Evolutionary conservation across 1,139 yeast genomes (phyloP).

Genomic region (Geotrichum cucujoidarum): DNA sequence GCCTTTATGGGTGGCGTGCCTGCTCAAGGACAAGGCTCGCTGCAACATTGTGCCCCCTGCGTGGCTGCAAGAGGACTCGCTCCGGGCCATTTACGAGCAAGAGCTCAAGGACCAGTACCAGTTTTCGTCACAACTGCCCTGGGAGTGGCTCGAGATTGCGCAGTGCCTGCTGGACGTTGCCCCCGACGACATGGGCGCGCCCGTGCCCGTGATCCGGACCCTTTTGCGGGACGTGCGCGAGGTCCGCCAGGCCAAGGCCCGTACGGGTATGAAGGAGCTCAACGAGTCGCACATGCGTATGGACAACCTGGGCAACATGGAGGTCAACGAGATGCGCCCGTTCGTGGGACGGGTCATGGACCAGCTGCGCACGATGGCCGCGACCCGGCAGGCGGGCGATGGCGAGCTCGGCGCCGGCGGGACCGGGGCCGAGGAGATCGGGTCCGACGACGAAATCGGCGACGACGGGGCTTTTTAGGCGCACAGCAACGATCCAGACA

Average conservation of each 20-base stretch:
- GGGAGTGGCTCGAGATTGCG: conserved; percentile 82
- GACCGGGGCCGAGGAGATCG: conserved; percentile 2
- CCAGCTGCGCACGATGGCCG: conserved; percentile 54
- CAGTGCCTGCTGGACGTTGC: conserved; percentile 63
- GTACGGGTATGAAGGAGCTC: conserved; percentile 69
- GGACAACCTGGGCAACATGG: conserved; percentile 77
- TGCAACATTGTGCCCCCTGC: conserved; percentile 82
- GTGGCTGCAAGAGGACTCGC: conserved; percentile 65
- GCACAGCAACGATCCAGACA: not conserved
- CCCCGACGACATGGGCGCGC: conserved; percentile 67
- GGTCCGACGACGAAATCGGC: conserved; percentile 11
- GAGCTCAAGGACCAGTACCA: conserved; percentile 55
- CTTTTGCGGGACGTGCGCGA: conserved; percentile 80
- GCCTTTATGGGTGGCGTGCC: conserved; percentile 84
- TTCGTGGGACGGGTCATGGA: conserved; percentile 77
- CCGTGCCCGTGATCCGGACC: conserved; percentile 59
- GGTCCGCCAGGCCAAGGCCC: conserved; percentile 71
- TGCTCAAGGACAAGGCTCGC: conserved; percentile 76
- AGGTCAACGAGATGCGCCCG: conserved; percentile 83
- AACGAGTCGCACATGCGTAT: conserved; percentile 81
- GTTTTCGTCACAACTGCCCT: conserved; percentile 65
- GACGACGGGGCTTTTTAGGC: conserved; percentile 20
- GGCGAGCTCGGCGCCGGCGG: no score
- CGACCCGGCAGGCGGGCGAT: conserved; percentile 30
- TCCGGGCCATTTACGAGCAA: conserved; percentile 59